Conservation (phyloP, 345 rosid genomes). For the Kernera saxatilis region DNA sequence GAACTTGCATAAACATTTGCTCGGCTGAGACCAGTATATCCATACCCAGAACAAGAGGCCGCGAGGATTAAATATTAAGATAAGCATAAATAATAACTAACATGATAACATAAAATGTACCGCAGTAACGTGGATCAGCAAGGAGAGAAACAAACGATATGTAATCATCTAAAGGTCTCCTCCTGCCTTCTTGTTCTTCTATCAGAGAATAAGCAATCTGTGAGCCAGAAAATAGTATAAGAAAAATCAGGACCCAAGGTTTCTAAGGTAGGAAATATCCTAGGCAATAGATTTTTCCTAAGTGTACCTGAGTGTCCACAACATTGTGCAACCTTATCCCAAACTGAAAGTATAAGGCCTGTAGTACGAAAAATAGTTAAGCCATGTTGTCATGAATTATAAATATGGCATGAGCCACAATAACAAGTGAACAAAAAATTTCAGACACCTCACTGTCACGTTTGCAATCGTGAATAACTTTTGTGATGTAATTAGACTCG, state of each 20-base stretch:
- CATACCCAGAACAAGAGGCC: conserved; percentile 14
- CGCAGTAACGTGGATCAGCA: conserved; percentile 96
- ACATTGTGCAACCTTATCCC: conserved; percentile 85
- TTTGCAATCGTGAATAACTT: conserved; percentile 99
- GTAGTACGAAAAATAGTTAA: conserved; percentile 18
- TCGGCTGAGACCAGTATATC: conserved; percentile 14
- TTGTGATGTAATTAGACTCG: conserved; percentile 76
- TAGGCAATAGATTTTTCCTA: not conserved
- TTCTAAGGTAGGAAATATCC: not conserved
- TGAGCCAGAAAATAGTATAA: not conserved
- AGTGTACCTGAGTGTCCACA: conserved; percentile 79
- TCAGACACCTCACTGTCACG: conserved; percentile 93
- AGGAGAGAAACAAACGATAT: conserved; percentile 95
- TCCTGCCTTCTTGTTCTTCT: conserved; percentile 87
- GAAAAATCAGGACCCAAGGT: not conserved
- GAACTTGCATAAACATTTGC: conserved; percentile 22
- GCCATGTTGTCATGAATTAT: not conserved
- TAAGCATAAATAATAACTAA: conserved; percentile 7
- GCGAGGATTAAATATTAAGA: not conserved
- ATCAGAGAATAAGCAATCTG: conserved; percentile 86
- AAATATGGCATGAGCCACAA: conserved; percentile 12
- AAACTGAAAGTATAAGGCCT: conserved; percentile 90
- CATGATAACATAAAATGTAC: conserved; percentile 51
- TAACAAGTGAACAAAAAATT: conserved; percentile 24
- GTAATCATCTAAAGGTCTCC: conserved; percentile 55